Evolutionary conservation across 306 rosid species (phyloP).

Genomic region (Prunus fruticosa): DNA sequence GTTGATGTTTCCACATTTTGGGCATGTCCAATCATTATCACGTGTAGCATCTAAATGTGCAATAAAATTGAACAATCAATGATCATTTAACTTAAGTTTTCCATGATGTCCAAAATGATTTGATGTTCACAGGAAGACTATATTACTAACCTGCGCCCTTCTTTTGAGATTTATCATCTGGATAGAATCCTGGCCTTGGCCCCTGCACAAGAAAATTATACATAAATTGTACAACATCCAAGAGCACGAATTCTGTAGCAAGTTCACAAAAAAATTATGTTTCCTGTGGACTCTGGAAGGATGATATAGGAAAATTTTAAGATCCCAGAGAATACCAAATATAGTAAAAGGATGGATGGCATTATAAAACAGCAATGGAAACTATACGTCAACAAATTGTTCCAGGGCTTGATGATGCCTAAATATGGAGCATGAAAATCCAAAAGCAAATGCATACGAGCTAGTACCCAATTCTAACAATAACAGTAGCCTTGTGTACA

Average conservation of each 20-base stretch:
- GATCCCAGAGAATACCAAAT: not conserved
- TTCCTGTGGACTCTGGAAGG: not conserved
- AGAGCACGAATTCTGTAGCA: not conserved
- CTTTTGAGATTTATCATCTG: conserved; percentile 71
- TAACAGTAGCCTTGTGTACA: conserved; percentile 13
- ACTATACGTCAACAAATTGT: not conserved
- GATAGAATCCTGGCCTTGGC: conserved; percentile 77
- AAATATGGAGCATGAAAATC: not conserved
- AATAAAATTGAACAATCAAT: conserved; percentile 1
- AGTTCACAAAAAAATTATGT: not conserved
- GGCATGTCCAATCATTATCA: conserved; percentile 98
- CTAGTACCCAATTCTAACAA: not conserved
- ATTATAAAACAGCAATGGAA: not conserved
- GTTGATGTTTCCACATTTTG: conserved; percentile 96
- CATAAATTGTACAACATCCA: conserved; percentile 9
- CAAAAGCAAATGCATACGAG: not conserved
- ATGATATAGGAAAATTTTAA: not conserved
- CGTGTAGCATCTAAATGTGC: conserved; percentile 63
- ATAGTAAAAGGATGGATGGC: not conserved
- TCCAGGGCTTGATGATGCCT: not conserved
- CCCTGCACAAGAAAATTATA: conserved; percentile 53
- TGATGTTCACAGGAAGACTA: not conserved
- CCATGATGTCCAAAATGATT: not conserved
- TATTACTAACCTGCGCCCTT: conserved; percentile 56
- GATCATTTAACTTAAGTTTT: not conserved